A percentile compares a stretch with the other conserved stretches of the same genome.
Conservation (phyloP, 768 basidiomycete genomes). For the Xerocomellus dryophilus region DNA sequence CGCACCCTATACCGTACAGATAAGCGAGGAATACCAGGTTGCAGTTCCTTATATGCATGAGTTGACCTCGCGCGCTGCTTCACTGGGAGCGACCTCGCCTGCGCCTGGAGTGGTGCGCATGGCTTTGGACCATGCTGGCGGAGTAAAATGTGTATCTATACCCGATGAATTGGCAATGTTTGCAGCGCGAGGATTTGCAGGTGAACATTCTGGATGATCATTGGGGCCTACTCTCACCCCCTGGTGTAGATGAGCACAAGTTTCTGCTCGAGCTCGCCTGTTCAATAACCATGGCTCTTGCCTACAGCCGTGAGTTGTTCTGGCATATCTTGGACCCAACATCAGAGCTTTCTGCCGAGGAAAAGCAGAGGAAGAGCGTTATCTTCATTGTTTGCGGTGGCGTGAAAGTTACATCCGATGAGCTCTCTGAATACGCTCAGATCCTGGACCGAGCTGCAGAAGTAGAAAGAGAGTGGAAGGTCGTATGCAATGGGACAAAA, state of each 20-base stretch:
- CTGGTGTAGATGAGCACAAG: constrained; percentile 64
- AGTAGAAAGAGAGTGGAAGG: constrained; percentile 26
- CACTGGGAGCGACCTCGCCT: constrained; percentile 68
- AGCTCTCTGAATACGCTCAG: constrained; percentile 46
- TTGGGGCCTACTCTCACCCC: background rate
- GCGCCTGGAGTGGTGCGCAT: constrained; percentile 59
- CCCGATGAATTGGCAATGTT: constrained; percentile 71
- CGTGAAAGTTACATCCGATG: constrained; percentile 59
- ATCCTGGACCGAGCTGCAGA: constrained; percentile 37
- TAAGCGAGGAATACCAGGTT: constrained; percentile 44
- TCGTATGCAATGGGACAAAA: constrained; percentile 30
- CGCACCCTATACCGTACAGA: constrained; percentile 40
- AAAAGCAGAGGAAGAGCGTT: constrained; percentile 20
- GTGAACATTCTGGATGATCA: constrained; percentile 36
- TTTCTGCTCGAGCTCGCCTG: constrained; percentile 73
- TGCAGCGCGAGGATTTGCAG: constrained; percentile 51
- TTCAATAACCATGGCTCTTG: constrained; percentile 63
- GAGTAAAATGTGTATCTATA: constrained; percentile 56
- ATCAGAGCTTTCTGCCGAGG: constrained; percentile 22
- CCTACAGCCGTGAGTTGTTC: constrained; percentile 58
- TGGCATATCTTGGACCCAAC: constrained; percentile 33
- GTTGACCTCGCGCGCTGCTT: constrained; percentile 65
- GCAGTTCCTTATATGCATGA: constrained; percentile 53
- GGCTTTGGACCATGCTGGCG: constrained; percentile 59
- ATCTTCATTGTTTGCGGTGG: constrained; percentile 39